Base-by-base conservation (phyloP, 139 green algal genomes). In the Picochlorum costavermella region DNA sequence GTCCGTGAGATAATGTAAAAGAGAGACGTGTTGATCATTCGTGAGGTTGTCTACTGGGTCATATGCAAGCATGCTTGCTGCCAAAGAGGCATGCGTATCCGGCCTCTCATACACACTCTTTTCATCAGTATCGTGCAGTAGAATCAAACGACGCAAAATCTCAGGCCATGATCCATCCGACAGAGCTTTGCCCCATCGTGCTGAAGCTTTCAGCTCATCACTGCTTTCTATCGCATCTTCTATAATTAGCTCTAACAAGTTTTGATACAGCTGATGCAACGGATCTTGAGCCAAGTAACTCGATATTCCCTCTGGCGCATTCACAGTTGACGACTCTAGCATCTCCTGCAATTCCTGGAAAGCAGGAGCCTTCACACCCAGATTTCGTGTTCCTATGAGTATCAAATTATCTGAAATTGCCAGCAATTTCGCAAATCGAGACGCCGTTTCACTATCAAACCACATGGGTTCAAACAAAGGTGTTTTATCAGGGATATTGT, bases 91-190 rank as follows among this genome's bases (percentile, higher is more conserved):
- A 13, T 43, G 64, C 6, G 30, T 29, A 49, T 64, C 57, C 30
- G 64, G 49, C 45, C 58, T 44, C 16, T 44, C 43, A n/a, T 65
- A 60, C 1, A 43, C 26, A 25, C 29, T 16, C 26, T 61, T 29
- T 6, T 23, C 12, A 4, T 26, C n/a, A 23, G 56, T 43, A 10
- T 53, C 49, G 1, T 36, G 40, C 16, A 60, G 65, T 68, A 83
- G 64, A 48, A 83, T 60, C 25, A 78, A 69, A 46, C 79, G 77
- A 23, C 77, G 67, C 63, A 86, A 58, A 25, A 84, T 75, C 45
- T 86, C 79, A 1, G 79, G 77, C 79, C 79, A 86, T 8, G 73
- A 82, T 17, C 63, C 76, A 12, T 65, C 50, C 13, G 59, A 66
- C 16, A 76, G 48, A 6, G 67, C 26, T 9, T 45, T 30, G 16